A percentile compares a stretch with the other conserved stretches of the same genome.
Evolutionary conservation across 2,329 filamentous ascomycete genomes (phyloP).

Genomic region (Colletotrichum sp.): DNA sequence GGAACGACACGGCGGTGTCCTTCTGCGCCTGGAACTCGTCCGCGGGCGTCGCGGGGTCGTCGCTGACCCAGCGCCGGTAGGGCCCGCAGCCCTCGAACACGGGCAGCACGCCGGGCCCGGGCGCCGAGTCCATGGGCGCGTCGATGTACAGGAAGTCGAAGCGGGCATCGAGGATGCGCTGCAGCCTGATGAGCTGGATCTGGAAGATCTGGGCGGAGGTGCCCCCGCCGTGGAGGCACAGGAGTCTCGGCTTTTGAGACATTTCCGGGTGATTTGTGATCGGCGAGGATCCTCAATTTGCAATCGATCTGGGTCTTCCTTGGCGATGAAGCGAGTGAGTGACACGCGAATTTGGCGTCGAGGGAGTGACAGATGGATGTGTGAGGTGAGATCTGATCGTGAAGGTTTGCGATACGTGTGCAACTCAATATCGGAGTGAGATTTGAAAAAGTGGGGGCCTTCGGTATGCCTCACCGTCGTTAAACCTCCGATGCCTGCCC

Average conservation of each 20-base stretch:
- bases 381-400: neutral
- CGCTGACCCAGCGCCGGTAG: constrained; percentile 14
- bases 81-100: constrained; percentile 16
- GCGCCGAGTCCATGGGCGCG: constrained; percentile 2
- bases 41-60: constrained; percentile 5
- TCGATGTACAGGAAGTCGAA: constrained; percentile 14
- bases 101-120: constrained; percentile 11
- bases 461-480: neutral
- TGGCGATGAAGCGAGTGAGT: neutral
- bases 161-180: neutral
- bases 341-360: neutral
- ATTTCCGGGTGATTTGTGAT: neutral
- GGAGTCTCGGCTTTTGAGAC: constrained; percentile 2
- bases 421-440: neutral
- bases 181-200: constrained; percentile 13
- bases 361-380: neutral
- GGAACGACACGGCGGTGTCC: neutral
- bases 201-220: constrained; percentile 6
- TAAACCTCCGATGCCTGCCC: neutral
- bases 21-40: constrained; percentile 9
- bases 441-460: neutral
- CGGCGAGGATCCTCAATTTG: too few relatives aligned
- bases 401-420: neutral
- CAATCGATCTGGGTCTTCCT: fast-evolving
- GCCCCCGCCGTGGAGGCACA: constrained; percentile 19